These are phyloP conservation scores for Colletotrichum musae DNA, from an alignment of 2,329 filamentous ascomycete species.

Conservation along the genomic window DNA sequence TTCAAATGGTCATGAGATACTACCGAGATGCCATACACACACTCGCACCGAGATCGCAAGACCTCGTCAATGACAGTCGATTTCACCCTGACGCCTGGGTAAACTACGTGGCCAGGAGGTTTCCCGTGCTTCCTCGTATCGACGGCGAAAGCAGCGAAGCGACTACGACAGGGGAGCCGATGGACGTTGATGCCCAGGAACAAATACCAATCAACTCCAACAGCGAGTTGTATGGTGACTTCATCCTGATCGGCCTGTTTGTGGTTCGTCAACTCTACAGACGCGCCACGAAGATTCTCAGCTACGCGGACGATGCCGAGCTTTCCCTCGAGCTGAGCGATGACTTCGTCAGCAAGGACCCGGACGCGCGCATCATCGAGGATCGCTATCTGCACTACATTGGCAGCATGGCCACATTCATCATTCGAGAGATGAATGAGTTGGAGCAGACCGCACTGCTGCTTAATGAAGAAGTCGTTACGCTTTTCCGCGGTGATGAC, in stretches of 20 bases:
- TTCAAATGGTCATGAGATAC: conserved; percentile 49
- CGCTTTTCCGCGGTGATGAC: conserved; percentile 52
- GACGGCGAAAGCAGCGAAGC: conserved; percentile 17
- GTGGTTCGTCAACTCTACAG: conserved; percentile 58
- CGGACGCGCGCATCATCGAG: conserved; percentile 46
- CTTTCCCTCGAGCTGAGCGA: conserved; percentile 50
- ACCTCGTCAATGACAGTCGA: conserved; percentile 24
- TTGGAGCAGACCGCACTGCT: conserved; percentile 52
- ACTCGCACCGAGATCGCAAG: conserved; percentile 4
- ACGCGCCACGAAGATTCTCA: conserved; percentile 52
- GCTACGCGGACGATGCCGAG: conserved; percentile 39
- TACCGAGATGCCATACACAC: conserved; percentile 42
- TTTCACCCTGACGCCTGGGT: conserved; percentile 35
- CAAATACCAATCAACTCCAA: conserved; percentile 16
- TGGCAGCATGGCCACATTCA: conserved; percentile 53
- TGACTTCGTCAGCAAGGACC: conserved; percentile 46
- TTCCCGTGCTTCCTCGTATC: conserved; percentile 23
- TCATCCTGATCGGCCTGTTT: conserved; percentile 56
- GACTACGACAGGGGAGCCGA: neutral
- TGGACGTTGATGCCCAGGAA: conserved; percentile 27
- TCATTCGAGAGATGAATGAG: conserved; percentile 55
- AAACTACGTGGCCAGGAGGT: conserved; percentile 32
- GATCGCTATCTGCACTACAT: conserved; percentile 55
- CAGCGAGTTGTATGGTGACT: conserved; percentile 52
- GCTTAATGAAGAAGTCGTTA: conserved; percentile 52